A percentile compares a stretch with the other conserved stretches of the same genome.
These are phyloP conservation scores for Phylloboletellus chloephorus DNA, from an alignment of 1,284 basidiomycete species.

Conservation along the genomic window DNA sequence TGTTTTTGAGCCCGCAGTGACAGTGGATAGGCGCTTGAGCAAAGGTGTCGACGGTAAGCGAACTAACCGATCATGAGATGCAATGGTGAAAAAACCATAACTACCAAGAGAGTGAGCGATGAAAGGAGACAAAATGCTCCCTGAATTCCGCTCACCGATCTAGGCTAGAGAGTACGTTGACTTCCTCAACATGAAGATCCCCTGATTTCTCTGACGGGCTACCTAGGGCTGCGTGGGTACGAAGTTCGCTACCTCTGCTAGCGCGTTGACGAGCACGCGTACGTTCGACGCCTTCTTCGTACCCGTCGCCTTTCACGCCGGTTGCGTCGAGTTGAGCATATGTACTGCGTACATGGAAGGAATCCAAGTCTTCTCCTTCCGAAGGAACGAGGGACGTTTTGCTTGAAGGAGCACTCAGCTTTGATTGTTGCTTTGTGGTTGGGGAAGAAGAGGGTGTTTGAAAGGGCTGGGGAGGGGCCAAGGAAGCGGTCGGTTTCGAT, in stretches of 20 bases:
- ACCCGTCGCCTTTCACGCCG: slow-evolving; percentile 89
- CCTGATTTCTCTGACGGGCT: slow-evolving; percentile 54
- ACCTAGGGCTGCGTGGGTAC: slow-evolving; percentile 50
- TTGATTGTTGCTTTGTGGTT: slow-evolving; percentile 35
- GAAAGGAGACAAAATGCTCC: slow-evolving; percentile 12
- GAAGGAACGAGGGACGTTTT: slow-evolving; percentile 59
- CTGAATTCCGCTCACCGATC: slow-evolving; percentile 60
- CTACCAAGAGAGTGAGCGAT: slow-evolving; percentile 37
- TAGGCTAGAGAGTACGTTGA: slow-evolving; percentile 62
- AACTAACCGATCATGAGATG: slow-evolving; percentile 75
- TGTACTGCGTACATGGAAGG: slow-evolving; percentile 82
- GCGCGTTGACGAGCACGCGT: slow-evolving; percentile 78
- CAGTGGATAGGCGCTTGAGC: slow-evolving; percentile 49
- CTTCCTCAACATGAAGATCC: slow-evolving; percentile 59
- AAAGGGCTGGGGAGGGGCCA: slow-evolving; percentile 21
- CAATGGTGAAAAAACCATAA: slow-evolving; percentile 79
- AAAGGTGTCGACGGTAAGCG: slow-evolving; percentile 61
- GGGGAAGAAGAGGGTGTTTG: slow-evolving; percentile 33
- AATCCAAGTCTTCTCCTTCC: slow-evolving; percentile 78
- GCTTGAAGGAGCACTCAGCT: slow-evolving; percentile 39
- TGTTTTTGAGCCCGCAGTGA: slow-evolving; percentile 41
- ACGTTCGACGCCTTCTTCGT: slow-evolving; percentile 85
- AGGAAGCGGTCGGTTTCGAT: slow-evolving; percentile 13
- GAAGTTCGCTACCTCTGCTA: slow-evolving; percentile 54
- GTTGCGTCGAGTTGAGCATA: slow-evolving; percentile 81